Conservation (phyloP, 225 moss, liverwort and hornwort species). For the Polytrichum commune region DNA sequence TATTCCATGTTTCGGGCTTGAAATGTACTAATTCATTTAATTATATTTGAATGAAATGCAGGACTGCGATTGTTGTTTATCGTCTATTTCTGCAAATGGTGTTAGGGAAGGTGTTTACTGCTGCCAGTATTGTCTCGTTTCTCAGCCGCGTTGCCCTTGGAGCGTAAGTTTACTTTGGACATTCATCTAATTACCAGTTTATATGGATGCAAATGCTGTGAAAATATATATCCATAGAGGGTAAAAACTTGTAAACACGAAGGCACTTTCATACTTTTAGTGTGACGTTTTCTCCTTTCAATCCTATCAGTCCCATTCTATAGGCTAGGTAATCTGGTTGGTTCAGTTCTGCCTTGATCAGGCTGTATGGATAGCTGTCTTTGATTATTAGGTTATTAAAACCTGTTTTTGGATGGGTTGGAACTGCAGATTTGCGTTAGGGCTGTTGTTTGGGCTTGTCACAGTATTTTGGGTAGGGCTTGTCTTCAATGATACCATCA, state of each 20-base stretch:
- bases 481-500: conserved; percentile 83
- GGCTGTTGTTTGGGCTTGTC: conserved; percentile 69
- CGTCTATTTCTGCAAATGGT: conserved; percentile 81
- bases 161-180: conserved; percentile 55
- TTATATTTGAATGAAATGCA: conserved; percentile 22
- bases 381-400: not conserved
- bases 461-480: conserved; percentile 73
- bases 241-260: too few species aligned
- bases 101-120: conserved; percentile 51
- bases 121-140: conserved; percentile 63
- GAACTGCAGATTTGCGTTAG: conserved; percentile 68
- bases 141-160: conserved; percentile 80
- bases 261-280: too few species aligned
- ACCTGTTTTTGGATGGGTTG: not conserved
- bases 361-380: not conserved
- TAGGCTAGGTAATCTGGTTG: too few species aligned
- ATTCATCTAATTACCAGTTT: too few species aligned
- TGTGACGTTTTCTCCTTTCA: too few species aligned
- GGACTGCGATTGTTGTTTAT: conserved; percentile 87
- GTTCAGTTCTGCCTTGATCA: not conserved
- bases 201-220: too few species aligned
- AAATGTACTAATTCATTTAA: too few species aligned
- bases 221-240: too few species aligned
- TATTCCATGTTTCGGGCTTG: not conserved
- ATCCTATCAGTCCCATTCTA: too few species aligned